Evolutionary conservation across 805 yeast genomes (phyloP).

Genomic region (Saitoella complicata): DNA sequence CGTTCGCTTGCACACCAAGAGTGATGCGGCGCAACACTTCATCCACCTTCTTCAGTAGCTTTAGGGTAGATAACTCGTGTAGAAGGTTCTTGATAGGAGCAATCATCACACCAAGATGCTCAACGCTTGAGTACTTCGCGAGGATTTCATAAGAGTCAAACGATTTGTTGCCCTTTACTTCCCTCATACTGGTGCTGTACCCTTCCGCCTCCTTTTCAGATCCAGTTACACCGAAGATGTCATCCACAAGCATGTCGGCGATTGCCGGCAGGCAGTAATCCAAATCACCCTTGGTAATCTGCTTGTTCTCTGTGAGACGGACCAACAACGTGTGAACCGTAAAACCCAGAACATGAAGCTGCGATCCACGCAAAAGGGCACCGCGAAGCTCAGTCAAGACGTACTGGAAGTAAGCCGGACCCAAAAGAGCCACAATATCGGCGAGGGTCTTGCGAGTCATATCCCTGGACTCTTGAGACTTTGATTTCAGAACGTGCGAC

Average conservation of each 20-base stretch:
- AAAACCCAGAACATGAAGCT: constrained; percentile 78
- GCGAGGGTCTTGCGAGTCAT: constrained; percentile 63
- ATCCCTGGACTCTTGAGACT: constrained; percentile 78
- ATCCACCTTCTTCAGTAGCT: constrained; percentile 57
- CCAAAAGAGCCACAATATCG: constrained; percentile 45
- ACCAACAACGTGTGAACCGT: constrained; percentile 63
- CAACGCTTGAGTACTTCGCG: constrained; percentile 44
- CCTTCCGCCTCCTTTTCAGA: constrained; percentile 92
- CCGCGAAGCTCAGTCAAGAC: constrained; percentile 60
- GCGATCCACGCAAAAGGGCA: constrained; percentile 79
- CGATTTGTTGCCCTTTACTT: constrained; percentile 78
- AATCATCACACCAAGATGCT: constrained; percentile 39
- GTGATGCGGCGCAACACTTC: constrained; percentile 65
- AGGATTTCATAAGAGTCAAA: constrained; percentile 72
- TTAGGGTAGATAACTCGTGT: constrained; percentile 46
- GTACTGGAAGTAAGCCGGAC: constrained; percentile 57
- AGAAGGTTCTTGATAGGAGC: constrained; percentile 53
- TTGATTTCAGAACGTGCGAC: constrained; percentile 77
- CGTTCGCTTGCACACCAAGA: constrained; percentile 62
- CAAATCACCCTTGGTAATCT: constrained; percentile 50
- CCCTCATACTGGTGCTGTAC: constrained; percentile 70
- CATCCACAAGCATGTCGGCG: constrained; percentile 73
- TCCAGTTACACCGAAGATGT: constrained; percentile 79
- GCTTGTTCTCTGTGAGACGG: constrained; percentile 26
- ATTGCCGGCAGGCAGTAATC: constrained; percentile 44